Percentiles rank a stretch among this genome's conserved stretches.
phyloP scores from a whole-genome alignment of 176 grass and related monocot genomes.

The Themeda triandra region DNA sequence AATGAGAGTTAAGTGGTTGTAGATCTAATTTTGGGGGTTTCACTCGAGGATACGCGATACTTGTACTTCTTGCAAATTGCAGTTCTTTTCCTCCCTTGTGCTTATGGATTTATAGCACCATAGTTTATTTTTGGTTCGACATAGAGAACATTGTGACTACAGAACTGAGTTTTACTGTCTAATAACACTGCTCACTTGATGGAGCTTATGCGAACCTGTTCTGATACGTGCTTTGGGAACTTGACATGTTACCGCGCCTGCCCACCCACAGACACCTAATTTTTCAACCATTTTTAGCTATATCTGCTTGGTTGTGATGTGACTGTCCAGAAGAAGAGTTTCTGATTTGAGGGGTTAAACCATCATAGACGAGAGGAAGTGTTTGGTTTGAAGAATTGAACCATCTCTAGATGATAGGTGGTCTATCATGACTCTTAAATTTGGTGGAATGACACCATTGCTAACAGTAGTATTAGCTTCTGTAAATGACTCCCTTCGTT shows the following conservation, averaged over 20 bases:
- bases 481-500: too few species aligned
- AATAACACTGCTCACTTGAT: not conserved
- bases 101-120: constrained; percentile 14
- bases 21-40: constrained; percentile 23
- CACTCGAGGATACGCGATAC: constrained; percentile 14
- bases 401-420: not conserved
- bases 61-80: not conserved
- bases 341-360: not conserved
- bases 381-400: not conserved
- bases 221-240: not conserved
- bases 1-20: not conserved
- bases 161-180: not conserved
- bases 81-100: not conserved
- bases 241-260: not conserved
- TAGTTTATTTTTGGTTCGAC: not conserved
- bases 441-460: not conserved
- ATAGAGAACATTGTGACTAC: not conserved
- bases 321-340: not conserved
- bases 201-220: not conserved
- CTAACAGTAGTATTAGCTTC: not conserved
- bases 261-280: not conserved
- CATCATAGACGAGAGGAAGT: not conserved
- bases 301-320: not conserved
- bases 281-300: not conserved
- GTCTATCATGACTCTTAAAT: not conserved